phyloP scores from a whole-genome alignment of 768 basidiomycete species.

The Plicaturopsis crispa region DNA sequence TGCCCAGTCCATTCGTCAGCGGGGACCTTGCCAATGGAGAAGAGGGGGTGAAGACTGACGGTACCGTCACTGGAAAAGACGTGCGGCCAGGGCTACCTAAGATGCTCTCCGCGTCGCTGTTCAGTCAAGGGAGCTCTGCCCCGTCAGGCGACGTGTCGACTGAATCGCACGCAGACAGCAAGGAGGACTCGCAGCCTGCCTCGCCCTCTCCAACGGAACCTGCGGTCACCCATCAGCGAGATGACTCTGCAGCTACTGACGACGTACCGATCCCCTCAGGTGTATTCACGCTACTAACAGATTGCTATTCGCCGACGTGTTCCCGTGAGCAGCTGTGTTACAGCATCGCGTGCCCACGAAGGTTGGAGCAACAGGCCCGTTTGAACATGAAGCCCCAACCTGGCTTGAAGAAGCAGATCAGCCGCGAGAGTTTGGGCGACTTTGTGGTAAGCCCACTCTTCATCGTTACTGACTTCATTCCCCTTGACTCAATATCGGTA shows the following conservation, averaged over 20 bases:
- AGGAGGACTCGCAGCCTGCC: conserved; percentile 23
- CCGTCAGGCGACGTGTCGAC: conserved; percentile 17
- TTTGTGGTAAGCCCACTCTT: conserved; percentile 45
- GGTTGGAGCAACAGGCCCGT: conserved; percentile 90
- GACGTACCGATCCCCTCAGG: conserved; percentile 79
- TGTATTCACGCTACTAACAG: conserved; percentile 92
- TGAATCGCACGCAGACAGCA: conserved; percentile 22
- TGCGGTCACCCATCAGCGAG: conserved; percentile 23
- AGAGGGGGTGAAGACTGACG: conserved; percentile 26
- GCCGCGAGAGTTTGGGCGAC: conserved; percentile 75
- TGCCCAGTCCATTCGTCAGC: conserved; percentile 80
- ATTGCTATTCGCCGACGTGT: conserved; percentile 98
- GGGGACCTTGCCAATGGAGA: conserved; percentile 49
- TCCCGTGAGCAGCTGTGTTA: conserved; percentile 93
- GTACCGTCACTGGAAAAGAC: conserved; percentile 18
- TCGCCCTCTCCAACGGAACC: conserved; percentile 18
- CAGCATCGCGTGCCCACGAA: conserved; percentile 90
- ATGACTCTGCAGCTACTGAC: conserved; percentile 41
- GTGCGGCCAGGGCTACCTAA: conserved; percentile 7
- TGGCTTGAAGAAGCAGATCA: conserved; percentile 79
- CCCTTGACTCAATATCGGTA: conserved; percentile 3
- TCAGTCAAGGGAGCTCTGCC: conserved; percentile 13
- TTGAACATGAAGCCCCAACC: conserved; percentile 93
- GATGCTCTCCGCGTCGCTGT: conserved; percentile 13
- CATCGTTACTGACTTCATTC: not conserved